phyloP scores from a whole-genome alignment of 305 asterid genomes.

The Rubia peregrina region DNA sequence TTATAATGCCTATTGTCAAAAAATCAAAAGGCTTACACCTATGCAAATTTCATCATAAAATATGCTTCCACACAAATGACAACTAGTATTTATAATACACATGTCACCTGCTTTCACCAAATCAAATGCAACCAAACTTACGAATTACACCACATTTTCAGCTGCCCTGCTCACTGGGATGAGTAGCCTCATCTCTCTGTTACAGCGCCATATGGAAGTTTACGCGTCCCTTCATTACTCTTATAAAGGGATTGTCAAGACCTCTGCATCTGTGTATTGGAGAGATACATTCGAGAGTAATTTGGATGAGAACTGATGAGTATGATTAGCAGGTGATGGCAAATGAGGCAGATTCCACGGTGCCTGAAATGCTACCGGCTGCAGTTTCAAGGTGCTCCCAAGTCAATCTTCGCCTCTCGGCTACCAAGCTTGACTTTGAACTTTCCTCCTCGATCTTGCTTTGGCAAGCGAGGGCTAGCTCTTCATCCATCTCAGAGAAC shows the following conservation, averaged over 20 bases:
- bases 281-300: conserved; percentile 3
- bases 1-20: background rate
- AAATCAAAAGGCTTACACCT: background rate
- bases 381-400: conserved; percentile 72
- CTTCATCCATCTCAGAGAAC: conserved; percentile 76
- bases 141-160: conserved; percentile 1
- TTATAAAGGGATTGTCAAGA: background rate
- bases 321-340: conserved; percentile 26
- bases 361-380: conserved; percentile 23
- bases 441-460: conserved; percentile 55
- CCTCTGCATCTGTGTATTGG: background rate
- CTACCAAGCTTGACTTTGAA: conserved; percentile 29
- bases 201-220: conserved; percentile 4
- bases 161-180: background rate
- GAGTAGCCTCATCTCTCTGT: background rate
- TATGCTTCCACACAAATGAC: conserved; percentile 5
- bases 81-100: conserved; percentile 2
- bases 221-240: background rate
- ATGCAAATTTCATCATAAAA: conserved; percentile 2
- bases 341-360: conserved; percentile 25
- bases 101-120: conserved; percentile 5
- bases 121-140: conserved; percentile 6
- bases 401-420: conserved; percentile 53
- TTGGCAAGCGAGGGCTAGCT: conserved; percentile 56
- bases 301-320: conserved; percentile 2